Evolutionary conservation across 148 eudicot species (phyloP).

Genomic region (Chenopodium quinoa): DNA sequence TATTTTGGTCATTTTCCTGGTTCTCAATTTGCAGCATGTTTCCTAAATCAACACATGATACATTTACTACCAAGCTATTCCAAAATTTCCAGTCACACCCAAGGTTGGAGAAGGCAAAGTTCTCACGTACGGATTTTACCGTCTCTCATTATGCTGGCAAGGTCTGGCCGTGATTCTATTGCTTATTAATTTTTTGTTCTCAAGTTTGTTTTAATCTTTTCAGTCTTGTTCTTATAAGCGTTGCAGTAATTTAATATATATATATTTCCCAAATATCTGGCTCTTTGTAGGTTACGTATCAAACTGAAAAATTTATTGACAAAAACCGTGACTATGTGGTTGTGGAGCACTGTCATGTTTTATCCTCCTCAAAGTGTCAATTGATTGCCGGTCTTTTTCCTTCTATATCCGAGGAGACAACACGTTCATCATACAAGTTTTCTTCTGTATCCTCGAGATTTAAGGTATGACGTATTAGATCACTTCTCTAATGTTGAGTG

Average conservation of each 20-base stretch:
- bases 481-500: neutral
- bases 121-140: conserved; percentile 92
- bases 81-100: conserved; percentile 71
- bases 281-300: conserved; percentile 74
- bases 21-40: conserved; percentile 74
- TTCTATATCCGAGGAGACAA: conserved; percentile 65
- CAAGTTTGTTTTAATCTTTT: neutral
- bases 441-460: conserved; percentile 91
- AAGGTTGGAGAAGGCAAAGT: conserved; percentile 84
- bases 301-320: conserved; percentile 77
- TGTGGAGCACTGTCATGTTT: conserved; percentile 76
- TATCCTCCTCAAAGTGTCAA: conserved; percentile 75
- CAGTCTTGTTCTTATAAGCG: neutral
- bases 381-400: conserved; percentile 80
- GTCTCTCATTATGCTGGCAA: conserved; percentile 96
- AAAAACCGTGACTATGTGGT: conserved; percentile 98
- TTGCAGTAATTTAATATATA: neutral
- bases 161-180: conserved; percentile 35
- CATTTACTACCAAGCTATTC: conserved; percentile 90
- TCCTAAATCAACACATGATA: conserved; percentile 91
- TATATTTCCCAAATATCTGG: neutral
- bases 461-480: conserved; percentile 51
- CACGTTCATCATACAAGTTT: conserved; percentile 94
- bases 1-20: conserved; percentile 5
- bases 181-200: neutral